Percentiles rank a stretch among this genome's conserved stretches.
Evolutionary conservation across 2,329 filamentous ascomycete genomes (phyloP).

Genomic region (Pseudogymnoascus sp.): DNA sequence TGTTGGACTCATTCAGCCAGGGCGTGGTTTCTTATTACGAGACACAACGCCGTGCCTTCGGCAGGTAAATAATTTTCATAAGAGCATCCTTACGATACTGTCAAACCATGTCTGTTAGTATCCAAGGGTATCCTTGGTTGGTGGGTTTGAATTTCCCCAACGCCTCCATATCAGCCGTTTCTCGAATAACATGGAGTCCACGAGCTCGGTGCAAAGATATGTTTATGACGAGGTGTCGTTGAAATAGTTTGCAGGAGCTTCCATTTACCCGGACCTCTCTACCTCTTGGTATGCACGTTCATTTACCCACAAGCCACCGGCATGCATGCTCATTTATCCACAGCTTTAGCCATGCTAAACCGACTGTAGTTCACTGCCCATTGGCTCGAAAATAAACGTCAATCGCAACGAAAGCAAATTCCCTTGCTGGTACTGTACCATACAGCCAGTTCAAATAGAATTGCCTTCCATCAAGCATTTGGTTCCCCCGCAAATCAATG

Average conservation of each 20-base stretch:
- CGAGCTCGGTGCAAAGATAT: neutral
- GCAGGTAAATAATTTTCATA: no score
- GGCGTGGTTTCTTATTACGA: no score
- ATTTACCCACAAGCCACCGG: neutral
- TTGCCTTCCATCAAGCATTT: neutral
- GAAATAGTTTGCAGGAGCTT: neutral
- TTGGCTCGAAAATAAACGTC: neutral
- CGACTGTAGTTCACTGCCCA: neutral
- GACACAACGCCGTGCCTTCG: no score
- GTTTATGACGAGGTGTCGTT: neutral
- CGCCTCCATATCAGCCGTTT: neutral
- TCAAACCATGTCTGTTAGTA: neutral
- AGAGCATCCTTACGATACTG: no score
- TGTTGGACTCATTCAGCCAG: no score
- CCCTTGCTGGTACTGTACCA: neutral
- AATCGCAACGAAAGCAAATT: neutral
- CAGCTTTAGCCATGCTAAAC: neutral
- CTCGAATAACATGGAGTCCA: neutral
- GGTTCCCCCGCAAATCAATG: neutral
- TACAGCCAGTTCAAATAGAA: neutral
- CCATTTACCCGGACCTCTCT: neutral
- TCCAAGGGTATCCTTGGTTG: neutral
- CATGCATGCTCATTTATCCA: neutral
- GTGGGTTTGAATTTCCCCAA: slow-evolving; percentile 3
- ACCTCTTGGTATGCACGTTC: neutral